Percentiles rank a stretch among this genome's conserved stretches.
These are phyloP conservation scores for Phytophthora melonis DNA, from an alignment of 352 stramenopile species.

Conservation along the genomic window DNA sequence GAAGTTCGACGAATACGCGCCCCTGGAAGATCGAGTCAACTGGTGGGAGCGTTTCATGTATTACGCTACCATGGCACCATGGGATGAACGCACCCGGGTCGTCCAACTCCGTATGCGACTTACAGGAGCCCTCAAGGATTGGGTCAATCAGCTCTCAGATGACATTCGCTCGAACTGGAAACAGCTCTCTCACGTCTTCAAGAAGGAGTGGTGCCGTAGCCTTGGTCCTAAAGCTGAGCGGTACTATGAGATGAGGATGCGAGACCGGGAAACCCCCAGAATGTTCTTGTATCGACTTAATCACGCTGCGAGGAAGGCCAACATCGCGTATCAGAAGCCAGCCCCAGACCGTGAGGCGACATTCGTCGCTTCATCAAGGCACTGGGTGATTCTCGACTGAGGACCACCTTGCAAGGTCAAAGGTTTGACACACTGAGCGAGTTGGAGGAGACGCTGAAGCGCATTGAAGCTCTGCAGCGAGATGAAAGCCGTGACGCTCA, in stretches of 20 bases:
- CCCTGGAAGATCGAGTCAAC: conserved; percentile 1
- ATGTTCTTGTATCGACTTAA: neutral
- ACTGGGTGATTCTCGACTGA: neutral
- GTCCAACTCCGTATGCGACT: neutral
- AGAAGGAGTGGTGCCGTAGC: neutral
- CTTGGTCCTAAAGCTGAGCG: neutral
- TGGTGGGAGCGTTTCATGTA: conserved; percentile 14
- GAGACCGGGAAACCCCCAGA: neutral
- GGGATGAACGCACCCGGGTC: neutral
- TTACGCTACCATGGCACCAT: conserved; percentile 6
- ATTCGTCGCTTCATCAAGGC: neutral
- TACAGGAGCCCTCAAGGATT: neutral
- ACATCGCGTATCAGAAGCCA: neutral
- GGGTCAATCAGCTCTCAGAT: neutral
- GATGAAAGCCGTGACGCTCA: neutral
- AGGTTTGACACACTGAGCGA: neutral
- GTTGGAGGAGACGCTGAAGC: neutral
- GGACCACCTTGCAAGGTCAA: neutral
- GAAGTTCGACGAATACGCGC: neutral
- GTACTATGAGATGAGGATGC: neutral
- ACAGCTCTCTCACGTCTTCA: neutral
- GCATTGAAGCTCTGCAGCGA: neutral
- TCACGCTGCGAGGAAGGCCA: neutral
- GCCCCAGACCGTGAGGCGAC: neutral
- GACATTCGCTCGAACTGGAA: neutral